Evolutionary conservation across 1,284 basidiomycete species (phyloP).

Genomic region (Trichosporon coremiiforme): DNA sequence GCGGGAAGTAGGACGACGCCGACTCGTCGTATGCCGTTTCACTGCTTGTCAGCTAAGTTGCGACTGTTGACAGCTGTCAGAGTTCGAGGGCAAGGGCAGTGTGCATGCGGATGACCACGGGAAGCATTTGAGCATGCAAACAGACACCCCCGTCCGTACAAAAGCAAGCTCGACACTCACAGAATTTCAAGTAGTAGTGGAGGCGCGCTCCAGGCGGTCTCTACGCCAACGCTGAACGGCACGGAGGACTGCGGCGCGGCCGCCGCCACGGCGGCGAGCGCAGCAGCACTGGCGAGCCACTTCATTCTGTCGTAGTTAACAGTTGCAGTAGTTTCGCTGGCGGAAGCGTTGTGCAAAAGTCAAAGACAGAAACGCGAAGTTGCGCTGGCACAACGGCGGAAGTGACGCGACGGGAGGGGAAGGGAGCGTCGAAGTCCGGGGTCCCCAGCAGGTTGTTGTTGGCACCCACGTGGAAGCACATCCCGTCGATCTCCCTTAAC

Average conservation of each 20-base stretch:
- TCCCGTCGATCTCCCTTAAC: not conserved
- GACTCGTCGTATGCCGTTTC: slow-evolving; percentile 68
- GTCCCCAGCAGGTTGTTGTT: slow-evolving; percentile 3
- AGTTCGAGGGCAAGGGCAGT: too few relatives aligned
- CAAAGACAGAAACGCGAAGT: not conserved
- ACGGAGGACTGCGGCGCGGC: slow-evolving; percentile 58
- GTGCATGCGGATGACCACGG: too few relatives aligned
- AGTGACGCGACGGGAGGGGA: slow-evolving; percentile 11
- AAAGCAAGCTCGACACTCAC: slow-evolving; percentile 60
- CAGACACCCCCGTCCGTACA: not conserved
- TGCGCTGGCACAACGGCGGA: slow-evolving; percentile 13
- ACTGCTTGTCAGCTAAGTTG: slow-evolving; percentile 49
- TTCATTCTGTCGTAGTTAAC: slow-evolving; percentile 18
- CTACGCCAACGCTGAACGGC: slow-evolving; percentile 73
- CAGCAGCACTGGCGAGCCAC: slow-evolving; percentile 25
- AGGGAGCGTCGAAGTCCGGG: not conserved
- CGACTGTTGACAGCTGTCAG: slow-evolving; percentile 18
- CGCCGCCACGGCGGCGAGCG: not conserved
- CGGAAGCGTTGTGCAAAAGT: not conserved
- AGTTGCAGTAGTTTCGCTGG: not conserved
- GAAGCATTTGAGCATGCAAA: too few relatives aligned
- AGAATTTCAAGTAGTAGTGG: slow-evolving; percentile 77
- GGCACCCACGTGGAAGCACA: slow-evolving; percentile 10
- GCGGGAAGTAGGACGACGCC: slow-evolving; percentile 68
- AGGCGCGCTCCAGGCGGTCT: slow-evolving; percentile 76